Base-by-base conservation (phyloP, 2,329 filamentous ascomycete genomes). In the Aspergillus sp. region DNA sequence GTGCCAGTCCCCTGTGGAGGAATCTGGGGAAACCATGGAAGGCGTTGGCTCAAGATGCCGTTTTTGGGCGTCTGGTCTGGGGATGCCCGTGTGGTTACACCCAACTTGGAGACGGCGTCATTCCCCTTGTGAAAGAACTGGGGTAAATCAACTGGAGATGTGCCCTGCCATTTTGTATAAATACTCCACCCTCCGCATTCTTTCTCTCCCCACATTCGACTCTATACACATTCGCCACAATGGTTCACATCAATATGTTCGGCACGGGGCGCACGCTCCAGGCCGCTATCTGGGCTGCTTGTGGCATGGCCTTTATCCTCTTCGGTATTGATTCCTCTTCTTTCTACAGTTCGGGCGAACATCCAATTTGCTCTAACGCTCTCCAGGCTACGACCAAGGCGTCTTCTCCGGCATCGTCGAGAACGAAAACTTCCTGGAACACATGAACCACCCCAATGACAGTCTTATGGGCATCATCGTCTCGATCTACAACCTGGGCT, bases 321-420 rank as follows among this genome's bases (percentile, higher is more conserved):
- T 68, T 69, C 35, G 65, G 66, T 67, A 59, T 39, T n/a, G 21
- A 11, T 27, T 9, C 1, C 15, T 17, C n/a, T 17, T 8, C 27
- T 11, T 31, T 11, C 27, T 31, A 31, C 27, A 8, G 27, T 9
- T 8, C 9, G 9, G 9, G 27, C 27, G 27, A 9, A 9, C 9
- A 31, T 31, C 9, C 27, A 11, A 31, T 31, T 11, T 11, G 19
- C 33, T 45, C 31, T 57, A 47, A 57, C 35, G 14, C 4, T 19
- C 14, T 19, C n/a, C 31, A 71, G 79, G 78, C 1, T 82, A 82
- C 44, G 79, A 81, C 19, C 79, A 81, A 60, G 79, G 79, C 37
- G 78, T 81, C 0, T 81, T 82, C 59, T 74, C 76, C 2, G 78
- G 78, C 4, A 79, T 82, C 11, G 70, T 82, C 7, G 74, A 79